These are phyloP conservation scores for Solanum rostratum DNA, from an alignment of 257 asterid species.

Conservation along the genomic window DNA sequence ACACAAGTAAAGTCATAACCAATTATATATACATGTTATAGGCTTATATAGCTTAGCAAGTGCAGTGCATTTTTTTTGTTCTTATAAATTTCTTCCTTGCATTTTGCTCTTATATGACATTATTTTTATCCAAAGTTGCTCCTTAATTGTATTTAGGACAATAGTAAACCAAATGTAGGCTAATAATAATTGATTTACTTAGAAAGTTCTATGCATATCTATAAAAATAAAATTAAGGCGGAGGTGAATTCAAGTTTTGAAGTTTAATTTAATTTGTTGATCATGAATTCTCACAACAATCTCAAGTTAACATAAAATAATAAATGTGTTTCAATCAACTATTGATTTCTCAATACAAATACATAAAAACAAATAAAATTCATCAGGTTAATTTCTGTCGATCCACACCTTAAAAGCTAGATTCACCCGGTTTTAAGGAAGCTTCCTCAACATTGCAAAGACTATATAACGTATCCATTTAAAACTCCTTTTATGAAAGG, in stretches of 20 bases:
- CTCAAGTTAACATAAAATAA: neutral
- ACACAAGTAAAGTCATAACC: neutral
- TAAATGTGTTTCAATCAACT: neutral
- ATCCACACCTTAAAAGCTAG: neutral
- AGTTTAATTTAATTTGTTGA: neutral
- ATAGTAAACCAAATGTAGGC: neutral
- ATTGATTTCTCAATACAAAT: neutral
- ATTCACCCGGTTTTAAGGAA: neutral
- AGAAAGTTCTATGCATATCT: neutral
- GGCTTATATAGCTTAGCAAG: neutral
- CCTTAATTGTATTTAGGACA: neutral
- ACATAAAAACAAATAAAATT: fast-evolving
- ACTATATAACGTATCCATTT: neutral
- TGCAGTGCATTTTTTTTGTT: neutral
- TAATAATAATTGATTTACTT: neutral
- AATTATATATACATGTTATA: neutral
- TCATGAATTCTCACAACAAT: neutral
- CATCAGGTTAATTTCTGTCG: neutral
- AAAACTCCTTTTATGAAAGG: neutral
- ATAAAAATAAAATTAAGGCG: no score
- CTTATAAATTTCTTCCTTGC: neutral
- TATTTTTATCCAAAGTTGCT: neutral
- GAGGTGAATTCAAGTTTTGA: neutral
- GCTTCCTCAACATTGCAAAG: neutral
- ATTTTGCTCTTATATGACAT: neutral